Conservation (phyloP, 495 filamentous ascomycete genomes). For the Hypoxylon intermedium region DNA sequence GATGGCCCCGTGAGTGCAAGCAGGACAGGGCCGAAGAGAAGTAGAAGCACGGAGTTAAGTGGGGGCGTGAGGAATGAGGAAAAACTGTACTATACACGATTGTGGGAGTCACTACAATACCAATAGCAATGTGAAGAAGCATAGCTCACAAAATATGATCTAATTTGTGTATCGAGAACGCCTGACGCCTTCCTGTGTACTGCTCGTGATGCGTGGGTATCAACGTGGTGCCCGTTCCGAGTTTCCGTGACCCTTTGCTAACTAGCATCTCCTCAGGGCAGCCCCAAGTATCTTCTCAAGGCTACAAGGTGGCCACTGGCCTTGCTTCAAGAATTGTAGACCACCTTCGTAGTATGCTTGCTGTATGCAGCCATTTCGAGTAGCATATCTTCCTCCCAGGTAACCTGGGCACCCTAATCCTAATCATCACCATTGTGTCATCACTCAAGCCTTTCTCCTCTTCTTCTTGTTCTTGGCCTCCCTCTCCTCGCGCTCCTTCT, state of each 20-base stretch:
- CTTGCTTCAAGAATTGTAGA: too few relatives aligned
- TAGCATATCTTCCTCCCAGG: too few relatives aligned
- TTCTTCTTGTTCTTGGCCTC: slow-evolving; percentile 66
- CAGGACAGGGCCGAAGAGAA: background rate
- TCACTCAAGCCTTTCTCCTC: slow-evolving; percentile 69
- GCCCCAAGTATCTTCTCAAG: background rate
- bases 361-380: too few relatives aligned
- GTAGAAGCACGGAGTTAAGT: slow-evolving; percentile 18
- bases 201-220: slow-evolving; percentile 32
- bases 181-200: slow-evolving; percentile 26
- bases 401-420: too few relatives aligned
- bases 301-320: too few relatives aligned
- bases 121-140: slow-evolving; percentile 32
- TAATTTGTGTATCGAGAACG: slow-evolving; percentile 8
- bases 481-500: slow-evolving; percentile 70
- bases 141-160: slow-evolving; percentile 1
- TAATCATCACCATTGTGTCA: slow-evolving; percentile 34
- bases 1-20: slow-evolving; percentile 10
- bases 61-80: slow-evolving; percentile 20
- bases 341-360: too few relatives aligned
- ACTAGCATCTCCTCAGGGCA: background rate
- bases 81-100: slow-evolving; percentile 33
- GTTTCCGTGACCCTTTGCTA: background rate
- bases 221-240: slow-evolving; percentile 17
- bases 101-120: slow-evolving; percentile 22